These are phyloP conservation scores for Hymenoscyphus fraxineus DNA, from an alignment of 2,329 filamentous ascomycete genomes.

Conservation along the genomic window DNA sequence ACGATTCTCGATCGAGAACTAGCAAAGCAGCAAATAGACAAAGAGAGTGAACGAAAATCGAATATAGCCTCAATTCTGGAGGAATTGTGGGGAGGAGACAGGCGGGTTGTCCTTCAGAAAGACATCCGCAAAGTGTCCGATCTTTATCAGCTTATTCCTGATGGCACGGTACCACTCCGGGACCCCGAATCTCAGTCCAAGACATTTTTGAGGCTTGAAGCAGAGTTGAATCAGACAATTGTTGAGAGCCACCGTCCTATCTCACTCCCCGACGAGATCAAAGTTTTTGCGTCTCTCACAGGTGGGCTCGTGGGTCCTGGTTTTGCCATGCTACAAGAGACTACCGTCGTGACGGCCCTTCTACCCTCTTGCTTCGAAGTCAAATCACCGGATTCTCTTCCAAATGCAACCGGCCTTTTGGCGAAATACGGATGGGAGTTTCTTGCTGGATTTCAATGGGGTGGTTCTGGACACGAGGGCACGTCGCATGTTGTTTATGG, in stretches of 20 bases:
- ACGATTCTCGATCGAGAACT: not conserved
- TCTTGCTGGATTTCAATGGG: not conserved
- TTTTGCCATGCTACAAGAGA: not conserved
- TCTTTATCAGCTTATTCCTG: not conserved
- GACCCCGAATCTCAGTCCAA: not conserved
- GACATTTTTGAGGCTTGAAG: not conserved
- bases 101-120: not conserved
- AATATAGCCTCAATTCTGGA: not conserved
- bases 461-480: too few relatives aligned
- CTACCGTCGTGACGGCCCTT: not conserved
- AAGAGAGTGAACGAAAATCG: not conserved
- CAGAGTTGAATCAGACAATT: not conserved
- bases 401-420: not conserved
- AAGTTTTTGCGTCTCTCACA: not conserved
- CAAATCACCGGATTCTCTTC: not conserved
- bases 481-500: not conserved
- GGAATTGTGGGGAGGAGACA: not conserved
- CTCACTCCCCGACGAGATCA: not conserved
- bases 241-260: not conserved
- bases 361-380: not conserved
- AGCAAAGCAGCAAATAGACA: not conserved
- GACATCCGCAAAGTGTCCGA: not conserved
- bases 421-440: not conserved
- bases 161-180: not conserved
- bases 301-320: not conserved